Evolutionary conservation across 345 rosid species (phyloP), one percentile per base, ranked within the genome.

Genomic region (Passiflora organensis): DNA sequence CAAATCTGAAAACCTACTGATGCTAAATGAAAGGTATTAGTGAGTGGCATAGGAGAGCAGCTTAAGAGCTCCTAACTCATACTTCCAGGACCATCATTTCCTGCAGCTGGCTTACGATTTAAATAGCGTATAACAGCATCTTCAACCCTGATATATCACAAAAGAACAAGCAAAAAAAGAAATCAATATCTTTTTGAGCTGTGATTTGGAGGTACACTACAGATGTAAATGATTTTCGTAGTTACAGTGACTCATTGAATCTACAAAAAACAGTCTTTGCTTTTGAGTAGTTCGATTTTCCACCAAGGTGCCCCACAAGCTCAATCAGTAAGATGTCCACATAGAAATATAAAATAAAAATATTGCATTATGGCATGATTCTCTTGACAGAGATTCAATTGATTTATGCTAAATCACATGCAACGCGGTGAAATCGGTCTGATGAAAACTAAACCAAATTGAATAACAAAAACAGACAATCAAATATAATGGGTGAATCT

Each of bases 41-140:
- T 17, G 37, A 53, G 13, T 32, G 12, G 18, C 9, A 37, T 41
- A 45, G 37, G 46, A 11, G 6, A 1, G 54, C 17, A 48, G 44
- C 19, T 25, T 54, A 45, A 32, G 14, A 23, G 46, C 60, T 70
- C 59, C 36, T 36, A 15, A 64, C 48, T 81, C 81, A 89, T 52
- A 78, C 87, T 82, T 70, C 95, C 89, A 51, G 89, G 96, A 64
- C 78, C 95, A 68, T 89, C 94, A 62, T 72, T 80, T 69, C 95
- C 96, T 2, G 82, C 73, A 32, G 87, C 78, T 37, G 99, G 99
- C 80, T 80, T 89, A 44, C 99, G 89, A 68, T 93, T 93, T 75
- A 93, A 58, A 59, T 89, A 93, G 1, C 96, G 91, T 64, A 93
- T 86, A 2, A 89, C 94, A 50, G 99, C 96, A 79, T 93, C 99